A percentile compares a stretch with the other conserved stretches of the same genome.
These are phyloP conservation scores for Hemerocallis citrina DNA, from an alignment of 106 monocot genomes.

Conservation along the genomic window DNA sequence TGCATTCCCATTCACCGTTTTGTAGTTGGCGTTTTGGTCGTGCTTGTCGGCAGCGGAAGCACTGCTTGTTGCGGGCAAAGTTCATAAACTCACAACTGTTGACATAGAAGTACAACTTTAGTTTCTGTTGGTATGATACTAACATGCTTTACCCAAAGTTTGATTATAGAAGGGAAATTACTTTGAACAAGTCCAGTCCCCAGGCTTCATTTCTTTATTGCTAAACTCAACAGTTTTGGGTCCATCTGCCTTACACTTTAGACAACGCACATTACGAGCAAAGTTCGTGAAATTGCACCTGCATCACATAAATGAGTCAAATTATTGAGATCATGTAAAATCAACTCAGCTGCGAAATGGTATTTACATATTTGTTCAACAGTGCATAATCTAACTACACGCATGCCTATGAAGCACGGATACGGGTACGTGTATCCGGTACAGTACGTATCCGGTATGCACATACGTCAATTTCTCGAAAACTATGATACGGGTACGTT, in stretches of 20 bases:
- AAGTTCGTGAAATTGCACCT: slow-evolving; percentile 93
- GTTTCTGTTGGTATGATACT: not conserved
- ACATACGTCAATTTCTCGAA: too few species aligned
- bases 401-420: too few species aligned
- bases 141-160: not conserved
- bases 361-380: too few species aligned
- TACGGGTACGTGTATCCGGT: too few species aligned
- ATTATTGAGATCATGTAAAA: not conserved
- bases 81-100: slow-evolving; percentile 68
- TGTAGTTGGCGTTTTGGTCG: slow-evolving; percentile 41
- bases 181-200: slow-evolving; percentile 87
- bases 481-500: too few species aligned
- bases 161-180: slow-evolving; percentile 10
- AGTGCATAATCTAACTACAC: too few species aligned
- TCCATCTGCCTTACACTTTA: slow-evolving; percentile 58
- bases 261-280: slow-evolving; percentile 64
- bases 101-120: not conserved
- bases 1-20: slow-evolving; percentile 74
- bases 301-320: slow-evolving; percentile 6
- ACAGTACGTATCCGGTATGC: too few species aligned
- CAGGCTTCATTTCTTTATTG: slow-evolving; percentile 63
- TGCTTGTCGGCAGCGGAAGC: slow-evolving; percentile 35
- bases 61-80: slow-evolving; percentile 50
- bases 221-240: slow-evolving; percentile 34
- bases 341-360: slow-evolving; percentile 1